These are phyloP conservation scores for Penicillium occitanis DNA, from an alignment of 2,329 filamentous ascomycete genomes.

Conservation along the genomic window DNA sequence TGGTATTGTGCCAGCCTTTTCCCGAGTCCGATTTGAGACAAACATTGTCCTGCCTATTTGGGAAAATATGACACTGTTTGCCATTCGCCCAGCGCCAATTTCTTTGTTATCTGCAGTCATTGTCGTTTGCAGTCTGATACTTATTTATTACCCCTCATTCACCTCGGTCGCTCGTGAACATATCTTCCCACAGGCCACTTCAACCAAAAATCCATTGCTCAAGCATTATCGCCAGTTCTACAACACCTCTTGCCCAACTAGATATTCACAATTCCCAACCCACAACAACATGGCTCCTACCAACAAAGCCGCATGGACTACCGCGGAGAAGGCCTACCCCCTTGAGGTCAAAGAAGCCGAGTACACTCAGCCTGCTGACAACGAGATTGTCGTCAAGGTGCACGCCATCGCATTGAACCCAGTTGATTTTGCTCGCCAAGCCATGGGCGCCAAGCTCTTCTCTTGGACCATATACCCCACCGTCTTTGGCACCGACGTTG, in stretches of 20 bases:
- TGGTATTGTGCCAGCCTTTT: neutral
- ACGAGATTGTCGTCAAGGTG: slow-evolving; percentile 26
- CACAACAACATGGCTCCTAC: slow-evolving; percentile 1
- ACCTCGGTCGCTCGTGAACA: neutral
- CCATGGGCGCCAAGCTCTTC: slow-evolving; percentile 24
- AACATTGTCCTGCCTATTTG: neutral
- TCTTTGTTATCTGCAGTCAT: neutral
- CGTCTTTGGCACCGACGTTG: slow-evolving; percentile 32
- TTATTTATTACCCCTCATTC: slow-evolving; percentile 1
- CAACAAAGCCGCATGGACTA: slow-evolving; percentile 27
- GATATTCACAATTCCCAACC: neutral
- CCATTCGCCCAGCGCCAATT: neutral
- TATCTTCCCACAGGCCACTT: neutral
- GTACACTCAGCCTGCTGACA: slow-evolving; percentile 21
- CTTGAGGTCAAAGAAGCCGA: slow-evolving; percentile 23
- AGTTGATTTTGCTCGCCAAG: slow-evolving; percentile 37
- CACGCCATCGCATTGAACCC: slow-evolving; percentile 29
- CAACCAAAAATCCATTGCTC: neutral
- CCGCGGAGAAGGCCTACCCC: slow-evolving; percentile 16
- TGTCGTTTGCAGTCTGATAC: neutral
- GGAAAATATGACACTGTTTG: slow-evolving; percentile 4
- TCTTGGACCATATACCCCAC: slow-evolving; percentile 23
- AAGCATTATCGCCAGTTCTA: neutral
- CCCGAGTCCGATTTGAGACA: slow-evolving; percentile 3
- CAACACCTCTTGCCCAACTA: too few species aligned